Evolutionary conservation across 2,329 filamentous ascomycete genomes (phyloP).

Genomic region (Hypoxylon sp.): DNA sequence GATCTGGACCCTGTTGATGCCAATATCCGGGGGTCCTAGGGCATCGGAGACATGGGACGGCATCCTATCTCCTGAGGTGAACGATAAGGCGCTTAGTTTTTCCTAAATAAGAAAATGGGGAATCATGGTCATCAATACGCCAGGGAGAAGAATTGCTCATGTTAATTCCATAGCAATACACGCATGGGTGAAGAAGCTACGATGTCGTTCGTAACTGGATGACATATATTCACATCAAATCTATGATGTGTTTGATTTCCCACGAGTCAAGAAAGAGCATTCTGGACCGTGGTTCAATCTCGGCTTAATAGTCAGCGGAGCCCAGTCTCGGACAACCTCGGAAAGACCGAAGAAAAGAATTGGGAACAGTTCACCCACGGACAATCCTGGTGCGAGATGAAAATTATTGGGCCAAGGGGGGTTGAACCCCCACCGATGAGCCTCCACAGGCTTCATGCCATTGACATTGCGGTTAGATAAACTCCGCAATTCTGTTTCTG

Average conservation of each 20-base stretch:
- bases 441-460: conserved; percentile 23
- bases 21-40: conserved; percentile 35
- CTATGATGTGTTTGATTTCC: conserved; percentile 21
- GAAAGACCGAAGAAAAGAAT: conserved; percentile 40
- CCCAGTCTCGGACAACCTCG: conserved; percentile 40
- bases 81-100: conserved; percentile 14
- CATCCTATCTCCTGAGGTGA: conserved; percentile 29
- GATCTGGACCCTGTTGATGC: conserved; percentile 34
- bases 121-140: neutral
- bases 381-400: conserved; percentile 37
- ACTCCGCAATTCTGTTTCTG: conserved; percentile 30
- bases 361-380: conserved; percentile 30
- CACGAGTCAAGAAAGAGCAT: conserved; percentile 26
- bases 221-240: neutral
- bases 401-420: conserved; percentile 28
- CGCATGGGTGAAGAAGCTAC: neutral
- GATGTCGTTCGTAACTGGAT: neutral
- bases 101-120: neutral
- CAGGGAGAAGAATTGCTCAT: neutral
- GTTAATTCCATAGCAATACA: neutral
- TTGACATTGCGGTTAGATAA: conserved; percentile 26
- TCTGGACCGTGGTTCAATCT: conserved; percentile 34
- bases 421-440: conserved; percentile 30
- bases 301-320: conserved; percentile 37
- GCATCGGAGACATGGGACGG: conserved; percentile 37